Evolutionary conservation across 495 filamentous ascomycete genomes (phyloP), one percentile per base, ranked within the genome.

Genomic region (Hypoxylon intermedium): DNA sequence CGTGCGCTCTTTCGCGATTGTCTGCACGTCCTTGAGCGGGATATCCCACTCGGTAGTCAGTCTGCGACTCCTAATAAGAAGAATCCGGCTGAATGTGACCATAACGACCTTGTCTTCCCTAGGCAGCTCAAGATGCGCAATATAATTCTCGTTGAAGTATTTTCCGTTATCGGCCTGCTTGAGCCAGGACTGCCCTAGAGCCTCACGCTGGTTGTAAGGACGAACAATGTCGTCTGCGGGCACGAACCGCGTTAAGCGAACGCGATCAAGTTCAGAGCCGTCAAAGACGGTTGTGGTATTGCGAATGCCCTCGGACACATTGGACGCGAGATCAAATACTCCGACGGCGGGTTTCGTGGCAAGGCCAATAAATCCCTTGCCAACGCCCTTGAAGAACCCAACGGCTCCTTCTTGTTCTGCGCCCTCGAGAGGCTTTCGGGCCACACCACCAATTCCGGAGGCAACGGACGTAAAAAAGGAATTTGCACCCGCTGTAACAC

Each of bases 241-340:
- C 53, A 98, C 90, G 76, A 96, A 96, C 36, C 94, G 88, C 5
- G 94, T 89, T 19, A 97, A 80, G 24, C 94, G 89, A 13, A 98
- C 92, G 50, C 95, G 90, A 62, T 98, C 94, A 5, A 98, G 86
- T 34, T 94, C 94, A 43, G 95, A 88, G 30, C 88, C 87, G 66
- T 98, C 94, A 70, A 98, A 98, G 30, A 98, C 93, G 0, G 95
- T 98, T 5, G 94, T 98, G 6, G 94, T 98, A 75, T 98, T 98
- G 65, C 93, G 91, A 34, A 98, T 93, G 53, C 94, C 94, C 77
- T 98, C 94, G 15, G 90, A 91, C 59, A 98, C 85, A 73, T 96
- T 97, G 67, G 91, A 96, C 0, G 94, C 94, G 59, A 98, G 86
- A 73, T 98, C 94, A 66, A 98, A 94, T 15, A 95, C 92, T 43